A percentile compares a stretch with the other conserved stretches of the same genome.
phyloP scores from a whole-genome alignment of 2,329 filamentous ascomycete genomes.

The Trichothecium roseum region DNA sequence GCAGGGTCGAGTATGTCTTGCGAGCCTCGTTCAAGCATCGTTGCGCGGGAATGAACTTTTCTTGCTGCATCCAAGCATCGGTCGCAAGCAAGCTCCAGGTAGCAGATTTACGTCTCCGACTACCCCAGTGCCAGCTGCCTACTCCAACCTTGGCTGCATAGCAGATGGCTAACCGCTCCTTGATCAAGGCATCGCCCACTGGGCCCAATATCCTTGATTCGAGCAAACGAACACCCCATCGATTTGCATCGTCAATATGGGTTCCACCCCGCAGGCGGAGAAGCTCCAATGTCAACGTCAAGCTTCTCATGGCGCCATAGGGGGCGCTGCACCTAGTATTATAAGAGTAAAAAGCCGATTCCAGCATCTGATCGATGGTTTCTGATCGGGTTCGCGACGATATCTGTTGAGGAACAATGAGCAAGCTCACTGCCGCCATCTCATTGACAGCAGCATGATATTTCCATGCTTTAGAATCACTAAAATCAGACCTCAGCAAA shows the following conservation, averaged over 20 bases:
- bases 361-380: constrained; percentile 75
- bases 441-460: constrained; percentile 91
- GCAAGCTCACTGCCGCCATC: constrained; percentile 79
- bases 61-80: constrained; percentile 71
- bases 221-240: constrained; percentile 72
- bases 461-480: constrained; percentile 93
- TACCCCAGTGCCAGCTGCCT: constrained; percentile 57
- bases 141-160: constrained; percentile 65
- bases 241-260: constrained; percentile 75
- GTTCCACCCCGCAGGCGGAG: constrained; percentile 70
- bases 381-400: constrained; percentile 71
- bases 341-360: constrained; percentile 88
- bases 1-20: constrained; percentile 40
- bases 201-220: constrained; percentile 66
- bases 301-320: constrained; percentile 69
- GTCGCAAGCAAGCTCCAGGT: constrained; percentile 80
- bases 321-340: constrained; percentile 71
- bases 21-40: constrained; percentile 63
- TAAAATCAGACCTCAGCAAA: constrained; percentile 76
- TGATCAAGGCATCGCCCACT: constrained; percentile 72
- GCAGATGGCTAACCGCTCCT: constrained; percentile 76
- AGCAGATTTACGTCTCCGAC: constrained; percentile 71
- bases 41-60: constrained; percentile 69
- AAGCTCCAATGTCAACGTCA: constrained; percentile 70
- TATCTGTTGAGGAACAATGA: constrained; percentile 64